A percentile compares a stretch with the other conserved stretches of the same genome.
Conservation (phyloP, 352 stramenopile species). For the Aphanomyces invadans region DNA sequence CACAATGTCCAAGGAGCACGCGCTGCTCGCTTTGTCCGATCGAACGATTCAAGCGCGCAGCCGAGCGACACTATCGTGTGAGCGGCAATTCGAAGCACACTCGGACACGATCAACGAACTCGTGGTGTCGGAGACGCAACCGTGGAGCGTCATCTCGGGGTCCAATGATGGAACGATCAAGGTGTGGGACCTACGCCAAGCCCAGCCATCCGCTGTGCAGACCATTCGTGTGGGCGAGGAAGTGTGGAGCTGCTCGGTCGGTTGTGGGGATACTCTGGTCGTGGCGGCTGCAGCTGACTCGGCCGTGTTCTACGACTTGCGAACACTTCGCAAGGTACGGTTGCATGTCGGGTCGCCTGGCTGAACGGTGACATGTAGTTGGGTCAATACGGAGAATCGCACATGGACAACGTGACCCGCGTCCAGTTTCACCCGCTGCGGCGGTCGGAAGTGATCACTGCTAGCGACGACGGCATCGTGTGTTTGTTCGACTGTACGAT, state of each 20-base stretch:
- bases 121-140: conserved; percentile 53
- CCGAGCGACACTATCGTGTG: conserved; percentile 11
- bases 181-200: conserved; percentile 68
- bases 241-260: conserved; percentile 75
- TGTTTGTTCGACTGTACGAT: conserved; percentile 85
- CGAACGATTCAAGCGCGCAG: conserved; percentile 20
- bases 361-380: conserved; percentile 32
- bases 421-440: conserved; percentile 81
- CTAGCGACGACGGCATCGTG: conserved; percentile 86
- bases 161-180: conserved; percentile 82
- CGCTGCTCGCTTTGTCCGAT: conserved; percentile 19
- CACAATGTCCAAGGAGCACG: conserved; percentile 42
- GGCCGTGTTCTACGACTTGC: conserved; percentile 75
- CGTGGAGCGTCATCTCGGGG: conserved; percentile 66
- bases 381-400: conserved; percentile 80
- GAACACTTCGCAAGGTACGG: conserved; percentile 38
- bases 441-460: conserved; percentile 73
- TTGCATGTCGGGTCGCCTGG: neutral
- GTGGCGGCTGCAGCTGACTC: conserved; percentile 64
- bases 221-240: conserved; percentile 53
- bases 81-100: conserved; percentile 53
- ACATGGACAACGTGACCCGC: conserved; percentile 83
- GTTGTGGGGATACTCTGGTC: conserved; percentile 66
- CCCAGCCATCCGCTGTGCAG: conserved; percentile 30
- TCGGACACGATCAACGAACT: conserved; percentile 75